Evolutionary conservation across 768 basidiomycete genomes (phyloP), one percentile per base, ranked within the genome.

Genomic region (Sporobolomyces phaffii): DNA sequence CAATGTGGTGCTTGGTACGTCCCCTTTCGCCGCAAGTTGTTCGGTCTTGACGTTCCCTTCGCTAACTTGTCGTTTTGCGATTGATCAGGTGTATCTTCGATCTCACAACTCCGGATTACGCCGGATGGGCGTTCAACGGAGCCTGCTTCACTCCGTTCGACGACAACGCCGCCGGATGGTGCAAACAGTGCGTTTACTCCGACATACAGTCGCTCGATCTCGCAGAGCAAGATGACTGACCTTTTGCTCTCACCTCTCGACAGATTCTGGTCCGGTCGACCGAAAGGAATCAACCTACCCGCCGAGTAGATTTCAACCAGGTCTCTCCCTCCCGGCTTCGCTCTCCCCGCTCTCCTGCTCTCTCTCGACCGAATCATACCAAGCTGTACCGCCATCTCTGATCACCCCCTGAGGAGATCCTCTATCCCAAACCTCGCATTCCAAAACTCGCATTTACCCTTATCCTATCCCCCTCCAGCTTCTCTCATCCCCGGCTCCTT

Each of bases 91-190:
- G 63, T 34, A 44, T 65, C 40, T 65, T 65, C 29, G 64, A 65
- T 44, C 44, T 65, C 5, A 65, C 64, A 11, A 59, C 57, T 0
- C 34, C 38, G 7, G 50, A 53, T 14, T 65, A 60, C 64, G 64
- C 64, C 9, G 64, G 64, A 14, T 65, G 64, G 64, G 41, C 57
- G 5, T 65, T 48, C 64, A 54, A 65, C 64, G 64, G 64, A 36
- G 43, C 36, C 17, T 65, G 64, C 58, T 65, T 65, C 36, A 49
- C 43, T 14, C 51, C 58, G 1, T 65, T 65, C 58, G 28, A 60
- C 43, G 51, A 65, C 34, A 29, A 20, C 9, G 45, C 44, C 6
- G 50, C 33, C 0, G 64, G 58, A 17, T 65, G 64, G 64, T 65
- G 64, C 58, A 65, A 65, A 24, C 50, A 65, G 64, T 65, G 13